Base-by-base conservation (phyloP, 352 stramenopile genomes). In the Globisporangium solare region DNA sequence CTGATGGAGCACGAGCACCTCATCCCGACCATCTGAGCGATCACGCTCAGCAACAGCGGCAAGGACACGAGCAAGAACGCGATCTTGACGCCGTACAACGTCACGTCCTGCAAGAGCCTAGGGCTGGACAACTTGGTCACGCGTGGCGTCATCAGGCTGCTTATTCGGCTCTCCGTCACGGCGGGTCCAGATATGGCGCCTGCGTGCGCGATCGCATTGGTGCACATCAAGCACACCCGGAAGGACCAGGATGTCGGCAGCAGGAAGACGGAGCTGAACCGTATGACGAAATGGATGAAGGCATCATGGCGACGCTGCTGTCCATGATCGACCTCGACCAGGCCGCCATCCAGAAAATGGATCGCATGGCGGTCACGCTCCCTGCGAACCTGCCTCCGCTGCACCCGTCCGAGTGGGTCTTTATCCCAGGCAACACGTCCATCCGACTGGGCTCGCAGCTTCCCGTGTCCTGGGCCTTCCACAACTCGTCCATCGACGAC, bases 241-340 rank as follows among this genome's bases (percentile, higher is more conserved):
- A 86, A 88, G 24, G 69, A 92, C 57, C 68, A 69, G 22, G 66
- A 72, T 18, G 60, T 35, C 6, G 52, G 54, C 3, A 49, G 11
- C 60, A 58, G 5, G 54, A 60, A 24, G 59, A 63, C 22, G 67
- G 58, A 4, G 54, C 32, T 1, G 68, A 76, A 20, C 49, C 73
- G 22, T 63, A 70, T 6, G 73, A 88, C 40, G 70, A 84, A 37
- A 87, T 92, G 74, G 76, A 90, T 27, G 73, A 79, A 27, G 83
- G 83, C 13, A 74, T 91, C 10, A 66, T 93, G 24, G 67, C 67
- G 7, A 83, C 81, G n/a, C 59, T 93, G 27, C 47, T 93, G 35
- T 71, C 83, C 2, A 90, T 93, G 83, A 83, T 90, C 53, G 83
- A 93, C 37, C 65, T 91, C 14, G 81, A 91, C 49, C 75, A 71